Conservation (phyloP, 108 stramenopile genomes). For the Fragilaria radians region DNA sequence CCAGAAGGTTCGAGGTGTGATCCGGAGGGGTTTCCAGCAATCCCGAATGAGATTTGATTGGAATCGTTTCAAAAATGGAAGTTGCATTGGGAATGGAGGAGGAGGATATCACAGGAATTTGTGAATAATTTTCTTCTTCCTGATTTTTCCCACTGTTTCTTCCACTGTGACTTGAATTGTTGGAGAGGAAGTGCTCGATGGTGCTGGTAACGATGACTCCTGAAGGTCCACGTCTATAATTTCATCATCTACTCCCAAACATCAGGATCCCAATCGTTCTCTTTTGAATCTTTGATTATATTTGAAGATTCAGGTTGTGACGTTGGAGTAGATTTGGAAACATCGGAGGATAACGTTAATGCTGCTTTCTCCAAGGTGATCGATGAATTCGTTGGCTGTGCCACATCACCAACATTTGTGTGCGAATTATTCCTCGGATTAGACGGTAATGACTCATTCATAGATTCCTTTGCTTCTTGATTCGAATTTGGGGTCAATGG, state of each 20-base stretch:
- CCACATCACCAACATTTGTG: neutral
- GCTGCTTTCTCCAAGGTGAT: neutral
- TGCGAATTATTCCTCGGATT: slow-evolving; percentile 1
- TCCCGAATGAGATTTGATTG: neutral
- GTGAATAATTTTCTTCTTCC: too few species aligned
- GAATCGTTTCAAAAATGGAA: neutral
- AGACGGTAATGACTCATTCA: too few species aligned
- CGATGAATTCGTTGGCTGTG: neutral
- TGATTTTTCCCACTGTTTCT: too few species aligned
- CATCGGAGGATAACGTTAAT: neutral
- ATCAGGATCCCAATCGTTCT: neutral
- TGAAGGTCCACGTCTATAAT: neutral
- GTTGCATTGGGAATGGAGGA: too few species aligned
- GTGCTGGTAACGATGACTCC: neutral
- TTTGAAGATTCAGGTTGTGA: neutral
- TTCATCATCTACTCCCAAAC: neutral
- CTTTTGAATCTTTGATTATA: neutral
- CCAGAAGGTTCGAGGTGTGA: neutral
- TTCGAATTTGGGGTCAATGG: too few species aligned
- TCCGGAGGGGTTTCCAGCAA: neutral
- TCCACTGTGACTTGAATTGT: too few species aligned
- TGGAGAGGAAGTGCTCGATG: too few species aligned
- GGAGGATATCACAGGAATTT: too few species aligned
- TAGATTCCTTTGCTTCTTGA: too few species aligned
- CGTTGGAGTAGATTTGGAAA: neutral